A percentile compares a stretch with the other conserved stretches of the same genome.
These are phyloP conservation scores for Hanseniaspora opuntiae DNA, from an alignment of 805 yeast genomes.

Conservation along the genomic window DNA sequence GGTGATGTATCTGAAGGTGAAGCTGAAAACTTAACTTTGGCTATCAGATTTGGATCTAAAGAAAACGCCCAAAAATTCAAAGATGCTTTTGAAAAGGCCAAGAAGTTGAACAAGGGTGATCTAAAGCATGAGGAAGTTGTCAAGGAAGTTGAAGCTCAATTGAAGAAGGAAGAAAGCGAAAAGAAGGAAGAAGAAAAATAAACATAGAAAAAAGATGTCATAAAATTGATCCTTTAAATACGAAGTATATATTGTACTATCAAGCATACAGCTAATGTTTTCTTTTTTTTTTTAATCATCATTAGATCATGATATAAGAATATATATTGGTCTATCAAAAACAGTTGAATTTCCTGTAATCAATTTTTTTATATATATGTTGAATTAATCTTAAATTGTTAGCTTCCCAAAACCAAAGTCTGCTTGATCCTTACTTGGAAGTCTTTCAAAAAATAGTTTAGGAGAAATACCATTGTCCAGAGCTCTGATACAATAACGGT, in stretches of 20 bases:
- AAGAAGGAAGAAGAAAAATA: slow-evolving; percentile 8
- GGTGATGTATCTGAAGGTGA: slow-evolving; percentile 92
- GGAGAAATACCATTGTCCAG: slow-evolving; percentile 73
- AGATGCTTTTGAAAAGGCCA: slow-evolving; percentile 79
- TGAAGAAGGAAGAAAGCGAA: slow-evolving; percentile 11
- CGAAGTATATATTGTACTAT: background rate
- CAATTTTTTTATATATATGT: background rate
- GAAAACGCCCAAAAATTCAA: slow-evolving; percentile 93
- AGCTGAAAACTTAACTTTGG: slow-evolving; percentile 91
- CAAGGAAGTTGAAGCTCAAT: slow-evolving; percentile 8
- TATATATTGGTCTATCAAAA: too few species aligned
- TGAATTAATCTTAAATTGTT: background rate
- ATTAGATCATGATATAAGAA: background rate
- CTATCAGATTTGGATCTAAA: slow-evolving; percentile 84
- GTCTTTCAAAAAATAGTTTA: slow-evolving; percentile 39
- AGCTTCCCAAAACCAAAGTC: slow-evolving; percentile 23
- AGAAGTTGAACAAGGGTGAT: slow-evolving; percentile 44
- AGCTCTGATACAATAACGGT: slow-evolving; percentile 55
- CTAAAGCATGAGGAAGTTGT: slow-evolving; percentile 3
- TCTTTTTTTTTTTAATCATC: background rate
- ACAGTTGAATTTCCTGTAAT: too few species aligned
- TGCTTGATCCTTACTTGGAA: slow-evolving; percentile 32
- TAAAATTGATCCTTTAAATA: background rate
- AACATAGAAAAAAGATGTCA: background rate
- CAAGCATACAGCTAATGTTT: background rate